Evolutionary conservation across 805 yeast genomes (phyloP).

Genomic region (Blastobotrys chiropterorum): DNA sequence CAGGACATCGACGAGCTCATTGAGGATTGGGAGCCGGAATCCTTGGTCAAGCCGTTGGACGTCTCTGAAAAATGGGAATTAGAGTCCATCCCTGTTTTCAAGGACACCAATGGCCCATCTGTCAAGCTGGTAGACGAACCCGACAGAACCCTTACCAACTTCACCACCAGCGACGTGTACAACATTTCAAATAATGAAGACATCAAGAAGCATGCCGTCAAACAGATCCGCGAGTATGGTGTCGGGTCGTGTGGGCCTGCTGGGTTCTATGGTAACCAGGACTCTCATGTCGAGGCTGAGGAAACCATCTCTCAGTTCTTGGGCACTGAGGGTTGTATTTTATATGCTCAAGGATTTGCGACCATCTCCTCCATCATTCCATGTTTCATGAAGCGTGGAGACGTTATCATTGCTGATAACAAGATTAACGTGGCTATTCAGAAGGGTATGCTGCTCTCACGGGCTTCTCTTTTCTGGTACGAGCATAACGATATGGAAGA

Average conservation of each 20-base stretch:
- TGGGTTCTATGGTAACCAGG: constrained; percentile 93
- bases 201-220: constrained; percentile 49
- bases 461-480: constrained; percentile 78
- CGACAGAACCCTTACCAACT: constrained; percentile 46
- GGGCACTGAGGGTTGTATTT: constrained; percentile 69
- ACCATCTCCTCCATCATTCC: constrained; percentile 86
- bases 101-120: constrained; percentile 45
- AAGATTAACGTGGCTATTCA: constrained; percentile 71
- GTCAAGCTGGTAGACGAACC: constrained; percentile 27
- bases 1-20: constrained; percentile 74
- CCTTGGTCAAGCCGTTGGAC: constrained; percentile 54
- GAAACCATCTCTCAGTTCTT: constrained; percentile 68
- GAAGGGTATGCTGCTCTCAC: constrained; percentile 79
- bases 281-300: constrained; percentile 76
- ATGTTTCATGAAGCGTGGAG: constrained; percentile 93
- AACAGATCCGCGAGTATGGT: constrained; percentile 63
- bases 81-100: constrained; percentile 54
- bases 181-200: constrained; percentile 46
- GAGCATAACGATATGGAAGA: constrained; percentile 87
- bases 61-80: constrained; percentile 56
- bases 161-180: constrained; percentile 68
- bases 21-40: constrained; percentile 90
- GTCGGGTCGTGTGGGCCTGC: constrained; percentile 99
- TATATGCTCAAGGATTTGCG: constrained; percentile 89
- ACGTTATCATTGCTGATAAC: constrained; percentile 80